Conservation (phyloP, 805 yeast genomes). For the Hagleromyces aurorensis region DNA sequence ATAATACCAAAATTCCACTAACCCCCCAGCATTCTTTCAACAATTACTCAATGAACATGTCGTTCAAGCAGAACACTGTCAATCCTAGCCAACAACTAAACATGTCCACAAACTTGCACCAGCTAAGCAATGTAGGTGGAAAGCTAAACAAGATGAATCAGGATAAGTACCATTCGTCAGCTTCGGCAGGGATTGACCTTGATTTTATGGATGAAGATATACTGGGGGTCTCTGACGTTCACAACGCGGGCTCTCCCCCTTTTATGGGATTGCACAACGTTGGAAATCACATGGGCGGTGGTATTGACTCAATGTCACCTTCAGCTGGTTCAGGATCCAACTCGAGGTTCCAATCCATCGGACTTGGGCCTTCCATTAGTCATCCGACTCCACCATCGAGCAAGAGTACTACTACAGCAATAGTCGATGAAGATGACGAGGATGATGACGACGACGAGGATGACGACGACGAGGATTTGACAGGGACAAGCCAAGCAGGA, state of each 20-base stretch:
- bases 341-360: too few relatives aligned
- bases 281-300: constrained; percentile 5
- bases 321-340: too few relatives aligned
- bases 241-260: constrained; percentile 6
- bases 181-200: constrained; percentile 14
- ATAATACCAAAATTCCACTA: constrained; percentile 16
- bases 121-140: background rate
- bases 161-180: background rate
- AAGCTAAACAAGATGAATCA: constrained; percentile 1
- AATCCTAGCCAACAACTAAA: too few relatives aligned
- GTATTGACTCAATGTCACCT: too few relatives aligned
- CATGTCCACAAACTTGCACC: constrained; percentile 1
- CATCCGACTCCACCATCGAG: constrained; percentile 14
- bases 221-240: constrained; percentile 10
- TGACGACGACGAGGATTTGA: constrained; percentile 19
- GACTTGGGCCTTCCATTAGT: too few relatives aligned
- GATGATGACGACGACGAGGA: constrained; percentile 22
- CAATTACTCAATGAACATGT: constrained; percentile 13
- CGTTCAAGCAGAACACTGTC: background rate
- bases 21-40: constrained; percentile 14
- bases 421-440: constrained; percentile 18
- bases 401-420: constrained; percentile 8
- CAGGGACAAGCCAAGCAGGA: constrained; percentile 11
- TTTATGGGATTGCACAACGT: constrained; percentile 10
- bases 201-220: constrained; percentile 21